Percentiles rank a stretch among this genome's conserved stretches.
Evolutionary conservation across 2,329 filamentous ascomycete genomes (phyloP).

Genomic region (Zymoseptoria pseudotritici): DNA sequence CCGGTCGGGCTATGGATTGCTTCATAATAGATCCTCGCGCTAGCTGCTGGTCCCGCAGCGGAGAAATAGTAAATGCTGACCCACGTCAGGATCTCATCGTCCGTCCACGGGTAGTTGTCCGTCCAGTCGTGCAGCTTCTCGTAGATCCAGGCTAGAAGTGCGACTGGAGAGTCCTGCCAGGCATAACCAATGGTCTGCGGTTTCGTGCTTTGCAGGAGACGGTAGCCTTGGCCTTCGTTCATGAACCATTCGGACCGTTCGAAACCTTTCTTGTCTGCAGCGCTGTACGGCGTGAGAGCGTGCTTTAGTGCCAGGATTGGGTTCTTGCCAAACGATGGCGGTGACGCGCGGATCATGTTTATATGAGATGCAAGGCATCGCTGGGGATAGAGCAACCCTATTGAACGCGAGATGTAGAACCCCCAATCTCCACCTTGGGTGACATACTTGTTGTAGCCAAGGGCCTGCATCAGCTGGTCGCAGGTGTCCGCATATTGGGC

Average conservation of each 20-base stretch:
- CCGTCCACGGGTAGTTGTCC: slow-evolving; percentile 63
- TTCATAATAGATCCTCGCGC: slow-evolving; percentile 66
- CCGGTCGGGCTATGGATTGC: slow-evolving; percentile 16
- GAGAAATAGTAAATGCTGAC: slow-evolving; percentile 62
- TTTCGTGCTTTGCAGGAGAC: slow-evolving; percentile 54
- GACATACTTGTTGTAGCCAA: slow-evolving; percentile 54
- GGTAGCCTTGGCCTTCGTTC: slow-evolving; percentile 52
- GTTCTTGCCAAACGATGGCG: slow-evolving; percentile 46
- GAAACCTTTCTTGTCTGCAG: slow-evolving; percentile 46
- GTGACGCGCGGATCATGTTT: slow-evolving; percentile 23
- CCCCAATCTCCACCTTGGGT: slow-evolving; percentile 47
- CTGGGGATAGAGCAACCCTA: slow-evolving; percentile 31
- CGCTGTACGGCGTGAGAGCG: slow-evolving; percentile 47
- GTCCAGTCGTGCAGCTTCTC: slow-evolving; percentile 76
- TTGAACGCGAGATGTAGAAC: slow-evolving; percentile 50
- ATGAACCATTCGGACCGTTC: slow-evolving; percentile 52
- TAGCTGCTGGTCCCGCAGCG: slow-evolving; percentile 54
- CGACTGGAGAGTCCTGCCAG: slow-evolving; percentile 60
- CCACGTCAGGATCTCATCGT: slow-evolving; percentile 71
- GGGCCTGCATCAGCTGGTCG: slow-evolving; percentile 51
- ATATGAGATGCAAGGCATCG: too few relatives aligned
- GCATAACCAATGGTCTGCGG: slow-evolving; percentile 66
- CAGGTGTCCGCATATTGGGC: slow-evolving; percentile 49
- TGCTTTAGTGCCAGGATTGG: slow-evolving; percentile 54
- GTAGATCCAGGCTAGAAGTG: slow-evolving; percentile 62